A percentile compares a stretch with the other conserved stretches of the same genome.
These are phyloP conservation scores for Melampsora abietis-canadensis DNA, from an alignment of 1,284 basidiomycete genomes.

Conservation along the genomic window DNA sequence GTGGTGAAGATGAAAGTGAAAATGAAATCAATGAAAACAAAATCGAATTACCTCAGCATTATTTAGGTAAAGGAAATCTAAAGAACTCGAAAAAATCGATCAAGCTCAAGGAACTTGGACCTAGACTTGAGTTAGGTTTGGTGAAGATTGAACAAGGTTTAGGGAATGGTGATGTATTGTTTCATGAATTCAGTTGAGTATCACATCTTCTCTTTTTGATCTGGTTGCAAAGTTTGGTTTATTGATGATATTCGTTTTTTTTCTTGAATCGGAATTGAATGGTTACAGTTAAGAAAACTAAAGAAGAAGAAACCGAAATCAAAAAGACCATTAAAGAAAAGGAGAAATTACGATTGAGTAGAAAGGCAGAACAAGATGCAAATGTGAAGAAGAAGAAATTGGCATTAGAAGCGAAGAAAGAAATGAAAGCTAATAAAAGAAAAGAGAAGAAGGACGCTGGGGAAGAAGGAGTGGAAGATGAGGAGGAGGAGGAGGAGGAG, in stretches of 20 bases:
- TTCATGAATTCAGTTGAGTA: constrained; percentile 75
- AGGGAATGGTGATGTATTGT: constrained; percentile 64
- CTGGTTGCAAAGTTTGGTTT: constrained; percentile 51
- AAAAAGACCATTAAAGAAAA: constrained; percentile 72
- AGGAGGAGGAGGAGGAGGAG: constrained; percentile 55
- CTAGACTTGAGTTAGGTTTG: constrained; percentile 84
- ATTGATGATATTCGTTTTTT: constrained; percentile 13
- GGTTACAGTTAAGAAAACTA: constrained; percentile 50
- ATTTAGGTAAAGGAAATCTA: constrained; percentile 89
- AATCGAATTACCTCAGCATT: constrained; percentile 82
- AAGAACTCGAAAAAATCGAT: constrained; percentile 87
- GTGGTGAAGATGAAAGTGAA: constrained; percentile 72
- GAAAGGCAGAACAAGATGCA: constrained; percentile 78
- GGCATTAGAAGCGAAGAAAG: constrained; percentile 55
- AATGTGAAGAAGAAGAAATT: constrained; percentile 78
- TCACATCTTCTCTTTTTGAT: neutral
- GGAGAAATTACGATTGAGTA: constrained; percentile 68
- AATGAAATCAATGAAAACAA: constrained; percentile 65
- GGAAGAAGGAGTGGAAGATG: constrained; percentile 63
- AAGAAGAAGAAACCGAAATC: constrained; percentile 62
- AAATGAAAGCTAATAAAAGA: constrained; percentile 49
- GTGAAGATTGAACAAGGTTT: constrained; percentile 94
- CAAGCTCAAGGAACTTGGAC: constrained; percentile 86
- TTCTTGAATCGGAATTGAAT: neutral
- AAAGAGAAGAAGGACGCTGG: constrained; percentile 64